Base-by-base conservation (phyloP, 345 rosid genomes). In the Psidium friedrichsthalianum region DNA sequence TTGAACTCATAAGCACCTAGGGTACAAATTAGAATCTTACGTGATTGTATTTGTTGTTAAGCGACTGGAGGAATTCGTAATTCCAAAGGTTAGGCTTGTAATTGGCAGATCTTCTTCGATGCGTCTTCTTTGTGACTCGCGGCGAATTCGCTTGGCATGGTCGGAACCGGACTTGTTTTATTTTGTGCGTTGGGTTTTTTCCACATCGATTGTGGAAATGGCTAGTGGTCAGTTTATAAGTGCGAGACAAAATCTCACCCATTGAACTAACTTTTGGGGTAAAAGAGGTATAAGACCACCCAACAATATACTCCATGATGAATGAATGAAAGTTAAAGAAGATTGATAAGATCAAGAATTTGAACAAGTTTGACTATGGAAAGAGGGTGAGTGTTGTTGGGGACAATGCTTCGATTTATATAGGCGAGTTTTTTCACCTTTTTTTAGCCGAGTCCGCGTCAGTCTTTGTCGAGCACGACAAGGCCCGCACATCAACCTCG, bases 21-120 rank as follows among this genome's bases (percentile, higher is more conserved):
- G 44, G 82, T 8, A 15, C 51, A 32, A 49, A 18, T 6, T 55
- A 18, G 74, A 44, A 84, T 82, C 90, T 82, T 81, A 93, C 95
- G 5, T 6, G 76, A 42, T 88, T 74, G 86, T 85, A 86, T 78
- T 84, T 84, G 88, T 76, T 89, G 24, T 29, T 2, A 78, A 92
- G 90, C 21, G 91, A 88, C 42, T 87, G 90, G 32, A 93, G 81
- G 85, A 92, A 88, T 87, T 88, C 91, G 81, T 88, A 86, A 51
- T 88, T 88, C 95, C 95, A 92, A 51, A 90, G 88, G 88, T 84
- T 91, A 10, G 95, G 92, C 83, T 88, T 90, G 83, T 93, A 93
- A 85, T 87, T 85, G 59, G 93, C 90, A 7, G 93, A 90, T 56
- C 93, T 85, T 82, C 93, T 88, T 51, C 84, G 84, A 3, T 83